These are phyloP conservation scores for Aspergillus avenaceus DNA, from an alignment of 495 filamentous ascomycete genomes.

Conservation along the genomic window DNA sequence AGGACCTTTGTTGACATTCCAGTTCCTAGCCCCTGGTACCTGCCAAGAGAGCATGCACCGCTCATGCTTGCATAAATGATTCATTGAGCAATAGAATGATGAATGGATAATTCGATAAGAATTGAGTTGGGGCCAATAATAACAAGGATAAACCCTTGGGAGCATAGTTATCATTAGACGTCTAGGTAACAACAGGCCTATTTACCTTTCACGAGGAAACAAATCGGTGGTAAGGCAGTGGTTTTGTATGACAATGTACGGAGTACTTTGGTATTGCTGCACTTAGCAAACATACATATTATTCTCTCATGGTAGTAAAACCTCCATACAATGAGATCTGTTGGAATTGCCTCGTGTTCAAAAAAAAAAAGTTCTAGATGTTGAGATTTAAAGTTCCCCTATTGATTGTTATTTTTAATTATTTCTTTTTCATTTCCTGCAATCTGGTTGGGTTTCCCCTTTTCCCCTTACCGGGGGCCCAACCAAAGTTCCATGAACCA, in stretches of 20 bases:
- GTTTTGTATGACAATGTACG: too few relatives aligned
- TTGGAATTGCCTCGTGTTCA: background rate
- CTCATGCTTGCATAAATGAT: background rate
- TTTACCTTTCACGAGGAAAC: too few relatives aligned
- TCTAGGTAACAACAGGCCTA: too few relatives aligned
- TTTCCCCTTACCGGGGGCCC: conserved; percentile 12
- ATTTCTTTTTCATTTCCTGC: background rate
- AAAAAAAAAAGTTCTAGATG: background rate
- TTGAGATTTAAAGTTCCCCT: background rate
- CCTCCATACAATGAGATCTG: background rate
- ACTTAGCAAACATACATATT: too few relatives aligned
- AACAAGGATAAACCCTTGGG: too few relatives aligned
- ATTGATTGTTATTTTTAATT: background rate
- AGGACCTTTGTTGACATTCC: background rate
- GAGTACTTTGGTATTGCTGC: too few relatives aligned
- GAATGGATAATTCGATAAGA: conserved; percentile 10
- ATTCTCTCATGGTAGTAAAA: too few relatives aligned
- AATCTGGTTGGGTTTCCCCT: conserved; percentile 6
- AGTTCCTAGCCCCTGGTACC: background rate
- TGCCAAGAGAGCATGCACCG: conserved; percentile 4
- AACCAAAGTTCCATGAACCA: background rate
- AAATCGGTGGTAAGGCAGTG: too few relatives aligned
- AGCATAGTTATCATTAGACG: too few relatives aligned
- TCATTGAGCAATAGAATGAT: background rate
- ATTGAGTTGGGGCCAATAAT: conserved; percentile 6